Percentiles rank a stretch among this genome's conserved stretches.
Conservation (phyloP, 495 filamentous ascomycete species). For the Neurospora terricola region DNA sequence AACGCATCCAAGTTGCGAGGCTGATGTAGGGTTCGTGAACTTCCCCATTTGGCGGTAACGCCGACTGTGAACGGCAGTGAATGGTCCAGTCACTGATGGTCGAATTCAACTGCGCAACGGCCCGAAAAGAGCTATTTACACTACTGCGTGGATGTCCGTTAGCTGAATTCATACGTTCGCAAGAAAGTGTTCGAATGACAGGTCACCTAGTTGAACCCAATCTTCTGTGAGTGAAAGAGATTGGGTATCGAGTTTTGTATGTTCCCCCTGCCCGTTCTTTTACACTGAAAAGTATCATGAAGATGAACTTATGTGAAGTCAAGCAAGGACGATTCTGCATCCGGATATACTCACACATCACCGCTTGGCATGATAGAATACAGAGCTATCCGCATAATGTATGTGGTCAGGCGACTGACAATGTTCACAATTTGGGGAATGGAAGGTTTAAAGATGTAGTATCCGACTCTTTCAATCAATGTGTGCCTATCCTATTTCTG, state of each 20-base stretch:
- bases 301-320: not conserved
- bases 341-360: not conserved
- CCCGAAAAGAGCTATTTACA: not conserved
- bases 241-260: not conserved
- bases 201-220: not conserved
- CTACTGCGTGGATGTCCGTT: not conserved
- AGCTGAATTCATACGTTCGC: not conserved
- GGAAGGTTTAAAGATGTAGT: not conserved
- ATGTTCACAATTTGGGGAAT: not conserved
- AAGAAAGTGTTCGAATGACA: not conserved
- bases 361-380: not conserved
- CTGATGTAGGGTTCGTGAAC: not conserved
- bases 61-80: not conserved
- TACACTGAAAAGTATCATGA: not conserved
- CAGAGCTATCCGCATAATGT: not conserved
- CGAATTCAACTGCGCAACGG: not conserved
- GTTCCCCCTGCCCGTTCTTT: not conserved
- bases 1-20: not conserved
- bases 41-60: not conserved
- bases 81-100: not conserved
- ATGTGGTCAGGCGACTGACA: not conserved
- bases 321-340: not conserved
- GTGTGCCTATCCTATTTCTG: not conserved
- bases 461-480: not conserved
- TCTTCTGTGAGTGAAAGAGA: not conserved